phyloP scores from a whole-genome alignment of 2,329 filamentous ascomycete genomes.

The Monilinia polystroma region DNA sequence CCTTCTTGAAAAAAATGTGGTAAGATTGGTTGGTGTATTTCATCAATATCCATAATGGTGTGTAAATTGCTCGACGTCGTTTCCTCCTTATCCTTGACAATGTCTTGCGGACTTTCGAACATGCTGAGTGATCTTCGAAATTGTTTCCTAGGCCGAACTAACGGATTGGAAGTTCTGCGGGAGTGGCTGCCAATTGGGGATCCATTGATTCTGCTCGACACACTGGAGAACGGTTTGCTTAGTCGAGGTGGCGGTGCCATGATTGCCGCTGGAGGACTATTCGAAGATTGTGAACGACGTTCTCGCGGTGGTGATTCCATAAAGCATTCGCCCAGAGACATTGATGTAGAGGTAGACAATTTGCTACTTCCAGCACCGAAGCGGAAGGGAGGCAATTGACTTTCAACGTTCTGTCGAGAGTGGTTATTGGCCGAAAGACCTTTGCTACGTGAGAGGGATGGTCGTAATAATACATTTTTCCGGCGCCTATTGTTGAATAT shows the following conservation, averaged over 20 bases:
- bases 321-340: constrained; percentile 79
- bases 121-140: constrained; percentile 93
- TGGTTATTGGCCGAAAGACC: constrained; percentile 68
- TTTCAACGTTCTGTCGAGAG: constrained; percentile 60
- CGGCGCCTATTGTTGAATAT: constrained; percentile 53
- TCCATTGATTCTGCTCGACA: constrained; percentile 61
- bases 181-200: constrained; percentile 72
- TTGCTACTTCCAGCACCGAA: constrained; percentile 61
- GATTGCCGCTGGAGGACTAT: constrained; percentile 55
- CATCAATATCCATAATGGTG: constrained; percentile 81
- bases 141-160: constrained; percentile 78
- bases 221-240: constrained; percentile 63
- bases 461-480: constrained; percentile 68
- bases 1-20: constrained; percentile 83
- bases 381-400: constrained; percentile 69
- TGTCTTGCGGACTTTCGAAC: constrained; percentile 89
- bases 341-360: constrained; percentile 53
- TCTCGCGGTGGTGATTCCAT: constrained; percentile 73
- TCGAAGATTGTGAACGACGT: constrained; percentile 58
- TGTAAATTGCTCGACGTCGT: constrained; percentile 58
- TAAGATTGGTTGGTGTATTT: constrained; percentile 68
- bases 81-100: constrained; percentile 75
- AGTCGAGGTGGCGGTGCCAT: constrained; percentile 58
- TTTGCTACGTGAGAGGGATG: constrained; percentile 73
- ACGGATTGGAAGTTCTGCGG: constrained; percentile 70